These are phyloP conservation scores for Xylariaceae sp. DNA, from an alignment of 2,329 filamentous ascomycete genomes.

Conservation along the genomic window DNA sequence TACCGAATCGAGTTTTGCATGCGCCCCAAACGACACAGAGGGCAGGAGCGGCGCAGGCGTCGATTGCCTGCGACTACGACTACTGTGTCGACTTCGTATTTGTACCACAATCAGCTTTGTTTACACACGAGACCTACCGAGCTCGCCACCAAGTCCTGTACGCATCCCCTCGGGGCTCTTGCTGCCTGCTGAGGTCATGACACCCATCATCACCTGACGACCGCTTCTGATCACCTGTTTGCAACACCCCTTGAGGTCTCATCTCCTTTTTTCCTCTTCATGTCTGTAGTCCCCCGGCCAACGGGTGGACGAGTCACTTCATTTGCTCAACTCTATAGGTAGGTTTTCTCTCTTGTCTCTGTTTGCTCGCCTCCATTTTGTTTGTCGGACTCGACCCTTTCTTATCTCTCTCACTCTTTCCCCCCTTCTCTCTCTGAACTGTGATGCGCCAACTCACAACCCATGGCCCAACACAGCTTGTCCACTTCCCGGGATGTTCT, in stretches of 20 bases:
- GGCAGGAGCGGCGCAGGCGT: neutral
- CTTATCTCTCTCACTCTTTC: no score
- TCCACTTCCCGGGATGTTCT: neutral
- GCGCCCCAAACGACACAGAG: neutral
- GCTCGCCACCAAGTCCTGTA: neutral
- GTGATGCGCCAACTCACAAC: neutral
- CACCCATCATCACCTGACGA: conserved; percentile 7
- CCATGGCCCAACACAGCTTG: neutral
- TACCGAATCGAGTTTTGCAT: neutral
- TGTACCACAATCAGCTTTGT: neutral
- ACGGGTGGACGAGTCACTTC: neutral
- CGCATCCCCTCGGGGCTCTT: neutral
- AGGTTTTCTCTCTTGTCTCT: neutral
- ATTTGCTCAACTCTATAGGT: neutral
- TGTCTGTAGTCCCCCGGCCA: neutral
- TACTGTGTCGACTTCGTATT: neutral
- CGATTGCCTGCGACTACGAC: no score
- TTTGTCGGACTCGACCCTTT: conserved; percentile 4
- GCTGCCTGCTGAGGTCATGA: neutral
- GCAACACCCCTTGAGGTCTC: conserved; percentile 8
- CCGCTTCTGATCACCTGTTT: conserved; percentile 13
- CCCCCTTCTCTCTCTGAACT: neutral
- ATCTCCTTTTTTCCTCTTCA: neutral
- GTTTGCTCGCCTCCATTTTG: conserved; percentile 1
- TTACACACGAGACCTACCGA: neutral